A percentile compares a stretch with the other conserved stretches of the same genome.
Conservation (phyloP, 768 basidiomycete species). For the Russula lepida region DNA sequence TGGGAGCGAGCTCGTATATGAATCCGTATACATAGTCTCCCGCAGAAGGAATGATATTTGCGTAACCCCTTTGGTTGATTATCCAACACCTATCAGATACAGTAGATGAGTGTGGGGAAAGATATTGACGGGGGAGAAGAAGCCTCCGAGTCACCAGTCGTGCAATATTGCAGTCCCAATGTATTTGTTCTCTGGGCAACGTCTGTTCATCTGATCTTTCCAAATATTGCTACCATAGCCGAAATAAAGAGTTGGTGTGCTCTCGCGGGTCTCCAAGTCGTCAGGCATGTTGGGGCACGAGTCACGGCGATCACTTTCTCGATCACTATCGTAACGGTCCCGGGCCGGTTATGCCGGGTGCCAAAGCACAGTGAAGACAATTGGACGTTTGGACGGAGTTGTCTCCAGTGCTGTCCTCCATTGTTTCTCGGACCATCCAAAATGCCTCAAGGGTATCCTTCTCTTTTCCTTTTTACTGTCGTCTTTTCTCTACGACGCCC, state of each 20-base stretch:
- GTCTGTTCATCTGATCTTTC: conserved; percentile 17
- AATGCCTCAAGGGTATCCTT: neutral
- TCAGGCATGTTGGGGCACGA: neutral
- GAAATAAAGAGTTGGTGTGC: neutral
- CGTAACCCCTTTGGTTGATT: conserved; percentile 10
- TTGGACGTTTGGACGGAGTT: neutral
- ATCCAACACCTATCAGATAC: conserved; percentile 13
- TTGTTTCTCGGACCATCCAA: neutral
- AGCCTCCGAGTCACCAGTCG: conserved; percentile 2
- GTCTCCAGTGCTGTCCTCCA: neutral
- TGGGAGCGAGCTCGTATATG: conserved; percentile 4
- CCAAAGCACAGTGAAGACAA: neutral
- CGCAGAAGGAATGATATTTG: conserved; percentile 6
- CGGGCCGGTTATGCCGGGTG: too few relatives aligned
- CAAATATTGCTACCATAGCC: conserved; percentile 17
- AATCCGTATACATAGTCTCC: conserved; percentile 10
- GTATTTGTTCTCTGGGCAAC: conserved; percentile 14
- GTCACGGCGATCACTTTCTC: too few relatives aligned
- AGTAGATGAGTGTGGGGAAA: neutral
- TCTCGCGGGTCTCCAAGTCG: neutral
- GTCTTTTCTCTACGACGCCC: neutral
- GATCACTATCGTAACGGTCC: neutral
- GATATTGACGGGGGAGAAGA: neutral
- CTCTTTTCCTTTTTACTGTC: neutral
- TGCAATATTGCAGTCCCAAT: neutral